Evolutionary conservation across 2,329 filamentous ascomycete species (phyloP).

Genomic region (Polychaeton citri): DNA sequence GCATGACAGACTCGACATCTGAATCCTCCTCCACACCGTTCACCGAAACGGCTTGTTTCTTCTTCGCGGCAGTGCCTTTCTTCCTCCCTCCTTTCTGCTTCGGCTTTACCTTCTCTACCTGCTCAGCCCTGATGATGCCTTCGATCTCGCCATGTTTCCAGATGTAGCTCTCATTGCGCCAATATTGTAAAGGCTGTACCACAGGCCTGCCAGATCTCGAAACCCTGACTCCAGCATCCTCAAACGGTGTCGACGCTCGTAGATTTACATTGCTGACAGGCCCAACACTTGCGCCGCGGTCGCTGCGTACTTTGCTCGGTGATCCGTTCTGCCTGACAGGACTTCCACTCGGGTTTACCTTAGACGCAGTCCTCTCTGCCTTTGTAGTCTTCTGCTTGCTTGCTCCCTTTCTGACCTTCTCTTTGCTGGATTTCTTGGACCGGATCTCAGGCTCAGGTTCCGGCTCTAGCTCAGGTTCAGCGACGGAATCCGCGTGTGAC

Average conservation of each 20-base stretch:
- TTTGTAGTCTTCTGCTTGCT: slow-evolving; percentile 1
- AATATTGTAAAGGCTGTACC: slow-evolving; percentile 67
- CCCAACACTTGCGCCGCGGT: slow-evolving; percentile 12
- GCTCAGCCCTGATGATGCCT: slow-evolving; percentile 63
- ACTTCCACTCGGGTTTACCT: no score
- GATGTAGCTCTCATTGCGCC: slow-evolving; percentile 70
- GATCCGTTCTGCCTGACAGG: no score
- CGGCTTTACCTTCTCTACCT: slow-evolving; percentile 29
- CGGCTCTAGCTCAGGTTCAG: not conserved
- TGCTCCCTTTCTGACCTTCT: slow-evolving; percentile 1
- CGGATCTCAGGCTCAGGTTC: slow-evolving; percentile 2
- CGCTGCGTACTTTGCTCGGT: slow-evolving; percentile 6
- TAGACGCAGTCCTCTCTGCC: no score
- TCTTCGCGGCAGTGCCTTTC: slow-evolving; percentile 22
- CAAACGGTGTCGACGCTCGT: slow-evolving; percentile 24
- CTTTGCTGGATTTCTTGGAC: slow-evolving; percentile 1
- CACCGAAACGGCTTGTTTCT: slow-evolving; percentile 10
- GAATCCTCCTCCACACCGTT: slow-evolving; percentile 24
- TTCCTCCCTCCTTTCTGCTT: slow-evolving; percentile 17
- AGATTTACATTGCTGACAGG: slow-evolving; percentile 22
- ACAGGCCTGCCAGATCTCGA: slow-evolving; percentile 68
- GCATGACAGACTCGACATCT: slow-evolving; percentile 40
- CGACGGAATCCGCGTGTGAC: no score
- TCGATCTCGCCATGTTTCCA: slow-evolving; percentile 58
- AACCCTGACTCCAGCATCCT: slow-evolving; percentile 44